Percentiles rank a stretch among this genome's conserved stretches.
phyloP scores from a whole-genome alignment of 2,329 filamentous ascomycete genomes.

The Chrysosporium queenslandicum region DNA sequence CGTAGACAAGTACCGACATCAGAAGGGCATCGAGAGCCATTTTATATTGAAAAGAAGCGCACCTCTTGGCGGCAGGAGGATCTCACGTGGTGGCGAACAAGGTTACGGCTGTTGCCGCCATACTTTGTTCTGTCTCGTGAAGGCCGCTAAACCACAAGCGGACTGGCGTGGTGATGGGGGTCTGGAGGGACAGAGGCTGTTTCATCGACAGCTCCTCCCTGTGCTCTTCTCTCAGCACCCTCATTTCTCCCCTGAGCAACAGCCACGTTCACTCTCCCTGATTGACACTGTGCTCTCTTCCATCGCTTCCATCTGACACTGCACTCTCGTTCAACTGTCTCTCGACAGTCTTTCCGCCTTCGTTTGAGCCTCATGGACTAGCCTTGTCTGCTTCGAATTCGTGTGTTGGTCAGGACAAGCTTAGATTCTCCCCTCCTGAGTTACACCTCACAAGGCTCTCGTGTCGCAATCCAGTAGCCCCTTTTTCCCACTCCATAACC shows the following conservation, averaged over 20 bases:
- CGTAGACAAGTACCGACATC: too few relatives aligned
- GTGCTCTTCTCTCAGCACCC: neutral
- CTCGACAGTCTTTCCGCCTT: neutral
- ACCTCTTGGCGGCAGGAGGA: neutral
- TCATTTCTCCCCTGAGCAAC: neutral
- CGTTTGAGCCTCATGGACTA: neutral
- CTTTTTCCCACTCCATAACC: slow-evolving; percentile 7
- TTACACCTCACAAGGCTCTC: too few relatives aligned
- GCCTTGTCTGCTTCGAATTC: neutral
- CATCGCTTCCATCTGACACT: neutral
- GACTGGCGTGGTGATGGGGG: neutral
- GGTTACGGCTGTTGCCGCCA: slow-evolving; percentile 10
- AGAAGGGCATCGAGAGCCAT: too few relatives aligned
- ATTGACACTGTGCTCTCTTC: neutral
- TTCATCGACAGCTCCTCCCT: too few relatives aligned
- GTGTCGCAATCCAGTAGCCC: neutral
- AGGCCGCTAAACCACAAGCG: slow-evolving; percentile 8
- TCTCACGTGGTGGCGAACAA: slow-evolving; percentile 3
- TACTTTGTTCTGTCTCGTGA: neutral
- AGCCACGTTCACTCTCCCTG: neutral
- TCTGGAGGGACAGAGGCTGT: too few relatives aligned
- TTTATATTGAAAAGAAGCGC: too few relatives aligned
- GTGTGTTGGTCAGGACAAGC: neutral
- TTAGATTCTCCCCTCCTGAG: neutral
- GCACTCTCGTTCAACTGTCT: neutral